Conservation (phyloP, 352 stramenopile genomes). For the Globisporangium acanthophoron region DNA sequence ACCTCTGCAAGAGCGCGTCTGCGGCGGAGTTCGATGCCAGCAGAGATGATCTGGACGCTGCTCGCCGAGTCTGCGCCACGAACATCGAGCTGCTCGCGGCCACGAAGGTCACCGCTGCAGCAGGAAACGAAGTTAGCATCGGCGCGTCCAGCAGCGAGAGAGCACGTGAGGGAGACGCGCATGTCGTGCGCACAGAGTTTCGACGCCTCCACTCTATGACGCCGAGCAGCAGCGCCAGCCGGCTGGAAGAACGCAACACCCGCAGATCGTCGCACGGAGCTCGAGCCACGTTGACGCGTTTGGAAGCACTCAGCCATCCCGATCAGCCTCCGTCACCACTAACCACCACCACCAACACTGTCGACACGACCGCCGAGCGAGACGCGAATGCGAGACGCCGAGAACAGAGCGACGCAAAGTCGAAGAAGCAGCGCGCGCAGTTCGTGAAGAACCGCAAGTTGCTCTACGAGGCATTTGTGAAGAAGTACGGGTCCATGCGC, state of each 20-base stretch:
- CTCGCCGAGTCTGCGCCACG: slow-evolving; percentile 29
- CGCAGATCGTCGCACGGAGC: background rate
- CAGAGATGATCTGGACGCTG: slow-evolving; percentile 10
- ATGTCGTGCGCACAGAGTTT: slow-evolving; percentile 9
- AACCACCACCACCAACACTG: background rate
- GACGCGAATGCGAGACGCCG: slow-evolving; percentile 1
- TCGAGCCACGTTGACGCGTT: slow-evolving; percentile 1
- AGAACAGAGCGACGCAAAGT: background rate
- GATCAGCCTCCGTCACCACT: background rate
- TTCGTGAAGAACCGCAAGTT: slow-evolving; percentile 41
- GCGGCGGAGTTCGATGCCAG: slow-evolving; percentile 4
- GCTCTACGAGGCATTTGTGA: slow-evolving; percentile 58
- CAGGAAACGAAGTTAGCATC: slow-evolving; percentile 1
- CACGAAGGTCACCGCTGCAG: slow-evolving; percentile 17
- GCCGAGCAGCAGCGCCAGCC: slow-evolving; percentile 12
- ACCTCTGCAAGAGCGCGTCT: slow-evolving; percentile 34
- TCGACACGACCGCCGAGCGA: too few relatives aligned
- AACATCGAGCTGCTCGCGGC: slow-evolving; percentile 42
- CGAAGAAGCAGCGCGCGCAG: slow-evolving; percentile 15
- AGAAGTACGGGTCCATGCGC: slow-evolving; percentile 73
- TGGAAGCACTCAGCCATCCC: background rate
- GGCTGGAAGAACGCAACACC: slow-evolving; percentile 5
- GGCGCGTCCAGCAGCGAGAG: background rate
- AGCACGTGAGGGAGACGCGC: background rate
- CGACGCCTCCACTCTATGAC: slow-evolving; percentile 10